Base-by-base conservation (phyloP, 1,139 yeast genomes). In the Torulaspora pretoriensis region DNA sequence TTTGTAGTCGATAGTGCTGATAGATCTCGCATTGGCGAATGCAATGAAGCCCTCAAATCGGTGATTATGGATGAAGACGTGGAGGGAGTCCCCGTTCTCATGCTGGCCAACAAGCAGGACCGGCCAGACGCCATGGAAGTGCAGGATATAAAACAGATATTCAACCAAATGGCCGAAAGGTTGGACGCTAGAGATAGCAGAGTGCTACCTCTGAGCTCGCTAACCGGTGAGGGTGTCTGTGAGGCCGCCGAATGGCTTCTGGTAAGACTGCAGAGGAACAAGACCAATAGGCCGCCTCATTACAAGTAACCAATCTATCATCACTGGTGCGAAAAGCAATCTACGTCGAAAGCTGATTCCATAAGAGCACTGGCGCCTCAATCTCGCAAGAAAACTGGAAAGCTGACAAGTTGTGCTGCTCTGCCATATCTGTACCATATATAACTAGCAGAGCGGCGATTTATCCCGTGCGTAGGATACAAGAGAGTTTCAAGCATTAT, bases 91-190 rank as follows among this genome's bases (percentile, higher is more conserved):
- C 98, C 97, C 0, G 80, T 92, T 7, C 70, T 92, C 43, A 89
- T 92, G 96, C 72, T 92, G 61, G 97, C 97, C 8, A 92, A 92
- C 65, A 92, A 92, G 65, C 97, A 89, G 69, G 98, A 92, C 66
- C 71, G 85, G 46, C 89, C 87, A 38, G 89, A 83, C 42, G 84
- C 88, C 55, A 72, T 90, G 68, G 96, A 81, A 59, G 80, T 83
- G 55, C 77, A 79, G 69, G 80, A 84, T 68, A 74, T 92, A 64
- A 80, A 90, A 73, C 74, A 94, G 75, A 67, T 90, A 59, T 73
- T 92, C 74, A 79, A 90, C 72, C 71, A 81, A 64, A 76, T 84
- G 61, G 83, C 97, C 48, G 78, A 85, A 73, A 77, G 83, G 57
- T 69, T 92, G 60, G 87, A 87, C 56, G 97, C 97, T 0, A 78